Conservation (phyloP, 1,139 yeast species). For the Torulaspora globosa region DNA sequence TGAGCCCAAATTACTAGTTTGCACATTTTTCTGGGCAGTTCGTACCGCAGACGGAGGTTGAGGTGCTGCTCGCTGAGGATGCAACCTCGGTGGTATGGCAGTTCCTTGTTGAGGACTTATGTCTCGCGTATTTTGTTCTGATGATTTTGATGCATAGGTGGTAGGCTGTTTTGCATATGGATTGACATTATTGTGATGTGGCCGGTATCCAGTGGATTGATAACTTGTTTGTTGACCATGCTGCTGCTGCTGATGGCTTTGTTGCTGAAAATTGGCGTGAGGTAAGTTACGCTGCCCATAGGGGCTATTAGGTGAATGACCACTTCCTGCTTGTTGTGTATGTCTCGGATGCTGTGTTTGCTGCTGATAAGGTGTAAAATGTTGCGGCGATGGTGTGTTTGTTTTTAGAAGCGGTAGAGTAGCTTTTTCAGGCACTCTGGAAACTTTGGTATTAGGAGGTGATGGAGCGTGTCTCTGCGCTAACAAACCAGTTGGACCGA, state of each 20-base stretch:
- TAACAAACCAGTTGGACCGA: conserved; percentile 31
- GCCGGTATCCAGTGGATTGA: conserved; percentile 20
- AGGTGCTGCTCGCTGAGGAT: conserved; percentile 25
- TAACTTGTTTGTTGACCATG: conserved; percentile 21
- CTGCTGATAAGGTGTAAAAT: conserved; percentile 11
- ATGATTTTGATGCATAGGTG: conserved; percentile 6
- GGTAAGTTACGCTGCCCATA: conserved; percentile 11
- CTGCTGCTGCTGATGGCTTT: conserved; percentile 18
- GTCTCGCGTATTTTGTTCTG: conserved; percentile 8
- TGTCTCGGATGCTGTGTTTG: conserved; percentile 28
- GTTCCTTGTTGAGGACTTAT: conserved; percentile 9
- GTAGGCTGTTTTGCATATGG: conserved; percentile 27
- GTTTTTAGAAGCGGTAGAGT: conserved; percentile 14
- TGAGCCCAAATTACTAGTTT: conserved; percentile 12
- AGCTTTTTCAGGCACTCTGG: conserved; percentile 14
- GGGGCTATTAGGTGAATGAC: conserved; percentile 14
- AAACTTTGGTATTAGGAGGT: conserved; percentile 37
- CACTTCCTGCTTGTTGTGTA: conserved; percentile 23
- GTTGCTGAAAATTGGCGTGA: conserved; percentile 11
- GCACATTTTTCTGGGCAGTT: conserved; percentile 31
- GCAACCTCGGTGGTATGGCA: conserved; percentile 25
- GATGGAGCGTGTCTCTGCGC: conserved; percentile 50
- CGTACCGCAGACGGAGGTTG: conserved; percentile 26
- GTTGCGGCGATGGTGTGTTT: conserved; percentile 14
- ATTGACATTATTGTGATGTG: conserved; percentile 31